These are phyloP conservation scores for Ascochyta viciae-villosae DNA, from an alignment of 2,329 filamentous ascomycete species.

Conservation along the genomic window DNA sequence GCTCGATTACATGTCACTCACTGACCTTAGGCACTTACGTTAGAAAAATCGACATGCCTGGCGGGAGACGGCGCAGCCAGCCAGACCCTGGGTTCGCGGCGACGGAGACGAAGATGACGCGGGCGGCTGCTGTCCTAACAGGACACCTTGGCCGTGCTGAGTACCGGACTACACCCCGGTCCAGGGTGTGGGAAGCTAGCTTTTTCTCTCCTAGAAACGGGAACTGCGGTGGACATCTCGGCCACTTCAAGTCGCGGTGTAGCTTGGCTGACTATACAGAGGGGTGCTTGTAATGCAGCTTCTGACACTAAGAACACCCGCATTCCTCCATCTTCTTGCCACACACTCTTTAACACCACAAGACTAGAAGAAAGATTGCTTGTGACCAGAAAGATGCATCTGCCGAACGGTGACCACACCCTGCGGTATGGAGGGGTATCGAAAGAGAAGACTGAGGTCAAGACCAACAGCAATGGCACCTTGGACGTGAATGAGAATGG, in stretches of 20 bases:
- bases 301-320: conserved; percentile 11
- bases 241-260: conserved; percentile 16
- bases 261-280: conserved; percentile 35
- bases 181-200: conserved; percentile 21
- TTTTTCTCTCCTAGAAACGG: conserved; percentile 18
- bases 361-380: neutral
- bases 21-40: conserved; percentile 25
- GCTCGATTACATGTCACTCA: neutral
- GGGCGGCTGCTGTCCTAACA: conserved; percentile 21
- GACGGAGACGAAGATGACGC: conserved; percentile 28
- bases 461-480: conserved; percentile 20
- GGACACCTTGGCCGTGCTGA: conserved; percentile 13
- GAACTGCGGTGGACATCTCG: conserved; percentile 20
- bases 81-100: conserved; percentile 14
- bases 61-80: conserved; percentile 3
- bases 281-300: conserved; percentile 24
- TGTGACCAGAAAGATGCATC: conserved; percentile 26
- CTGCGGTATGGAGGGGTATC: conserved; percentile 24
- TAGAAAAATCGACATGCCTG: conserved; percentile 12
- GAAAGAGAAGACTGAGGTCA: conserved; percentile 23
- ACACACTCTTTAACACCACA: neutral
- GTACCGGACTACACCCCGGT: conserved; percentile 23
- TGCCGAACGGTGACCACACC: conserved; percentile 26
- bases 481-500: conserved; percentile 13
- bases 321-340: conserved; percentile 10